These are phyloP conservation scores for Tranzscheliella williamsii DNA, from an alignment of 1,284 basidiomycete genomes.

Conservation along the genomic window DNA sequence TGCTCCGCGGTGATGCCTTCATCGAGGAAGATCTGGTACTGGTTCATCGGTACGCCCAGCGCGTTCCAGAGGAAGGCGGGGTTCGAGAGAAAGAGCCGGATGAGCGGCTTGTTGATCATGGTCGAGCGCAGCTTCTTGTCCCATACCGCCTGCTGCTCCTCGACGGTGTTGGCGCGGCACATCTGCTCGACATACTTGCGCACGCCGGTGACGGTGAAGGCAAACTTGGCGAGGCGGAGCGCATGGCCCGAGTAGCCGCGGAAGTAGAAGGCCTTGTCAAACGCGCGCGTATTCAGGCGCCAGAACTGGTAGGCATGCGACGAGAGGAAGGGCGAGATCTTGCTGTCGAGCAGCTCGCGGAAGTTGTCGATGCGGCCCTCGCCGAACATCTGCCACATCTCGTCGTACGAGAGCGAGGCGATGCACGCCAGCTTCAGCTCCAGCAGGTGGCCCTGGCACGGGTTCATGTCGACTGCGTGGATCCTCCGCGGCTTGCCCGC, in stretches of 20 bases:
- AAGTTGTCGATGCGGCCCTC: constrained; percentile 71
- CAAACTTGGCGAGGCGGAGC: constrained; percentile 69
- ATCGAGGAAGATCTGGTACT: constrained; percentile 71
- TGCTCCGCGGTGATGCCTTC: constrained; percentile 66
- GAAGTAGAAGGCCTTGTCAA: constrained; percentile 73
- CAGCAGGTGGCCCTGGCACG: constrained; percentile 74
- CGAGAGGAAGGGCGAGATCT: constrained; percentile 74
- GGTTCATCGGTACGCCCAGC: constrained; percentile 76
- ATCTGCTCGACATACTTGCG: constrained; percentile 67
- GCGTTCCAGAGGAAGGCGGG: constrained; percentile 77
- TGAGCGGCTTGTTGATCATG: constrained; percentile 71
- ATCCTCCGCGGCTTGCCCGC: constrained; percentile 68
- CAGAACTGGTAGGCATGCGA: constrained; percentile 78
- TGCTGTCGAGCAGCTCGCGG: constrained; percentile 69
- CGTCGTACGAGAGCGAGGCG: constrained; percentile 69
- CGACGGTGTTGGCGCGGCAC: constrained; percentile 67
- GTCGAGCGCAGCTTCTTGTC: constrained; percentile 68
- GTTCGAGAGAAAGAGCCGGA: constrained; percentile 66
- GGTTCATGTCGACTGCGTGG: constrained; percentile 75
- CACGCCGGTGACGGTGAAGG: constrained; percentile 71
- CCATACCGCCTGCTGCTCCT: constrained; percentile 74
- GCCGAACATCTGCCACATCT: constrained; percentile 77
- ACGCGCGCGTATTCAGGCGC: constrained; percentile 71
- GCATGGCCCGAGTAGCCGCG: constrained; percentile 70
- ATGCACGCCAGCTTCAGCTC: constrained; percentile 76